Base-by-base conservation (phyloP, 192 early-diverging fungal species). In the Dissophora globulifera region DNA sequence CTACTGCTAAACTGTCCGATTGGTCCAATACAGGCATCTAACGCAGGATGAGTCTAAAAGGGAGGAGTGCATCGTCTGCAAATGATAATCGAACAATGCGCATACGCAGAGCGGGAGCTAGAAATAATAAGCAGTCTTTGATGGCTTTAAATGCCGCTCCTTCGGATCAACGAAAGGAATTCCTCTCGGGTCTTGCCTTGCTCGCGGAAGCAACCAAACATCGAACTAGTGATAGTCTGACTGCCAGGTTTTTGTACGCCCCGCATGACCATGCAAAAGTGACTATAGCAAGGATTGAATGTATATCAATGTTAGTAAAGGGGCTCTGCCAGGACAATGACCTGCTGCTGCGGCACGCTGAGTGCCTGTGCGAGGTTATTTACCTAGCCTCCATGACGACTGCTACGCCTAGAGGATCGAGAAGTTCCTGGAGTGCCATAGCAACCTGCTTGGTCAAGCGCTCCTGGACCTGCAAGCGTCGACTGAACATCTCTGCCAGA, bases 361-460 rank as follows among this genome's bases (percentile, higher is more conserved):
- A n/a, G n/a, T n/a, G n/a, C n/a, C n/a, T n/a, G n/a, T n/a, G n/a
- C n/a, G n/a, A n/a, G n/a, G n/a, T n/a, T n/a, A n/a, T n/a, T n/a
- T 86, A 92, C 86, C 87, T 92, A 7, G 95, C 93, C 82, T 99
- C 95, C 84, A 99, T 95, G 40, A 96, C 93, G 25, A 98, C 96
- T 16, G 98, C 98, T 31, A 99, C 96, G 40, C 98, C 98, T 75
- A 91, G 90, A 23, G 98, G 96, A 78, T 97, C 87, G 8, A 99
- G 81, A 22, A 96, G 89, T 74, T 96, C 95, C 80, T 94, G 85
- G 33, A 99, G 79, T 11, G 96, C 89, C 41, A 90, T 83, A 2
- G 96, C 96, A 48, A 99, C 90, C 75, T 99, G 98, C 84, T 98
- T 98, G 23, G 98, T 99, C 57, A 99, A 81, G 13, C 98, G 89